Conservation (phyloP, 768 basidiomycete species). For the Agaricus sinodeliciosus region DNA sequence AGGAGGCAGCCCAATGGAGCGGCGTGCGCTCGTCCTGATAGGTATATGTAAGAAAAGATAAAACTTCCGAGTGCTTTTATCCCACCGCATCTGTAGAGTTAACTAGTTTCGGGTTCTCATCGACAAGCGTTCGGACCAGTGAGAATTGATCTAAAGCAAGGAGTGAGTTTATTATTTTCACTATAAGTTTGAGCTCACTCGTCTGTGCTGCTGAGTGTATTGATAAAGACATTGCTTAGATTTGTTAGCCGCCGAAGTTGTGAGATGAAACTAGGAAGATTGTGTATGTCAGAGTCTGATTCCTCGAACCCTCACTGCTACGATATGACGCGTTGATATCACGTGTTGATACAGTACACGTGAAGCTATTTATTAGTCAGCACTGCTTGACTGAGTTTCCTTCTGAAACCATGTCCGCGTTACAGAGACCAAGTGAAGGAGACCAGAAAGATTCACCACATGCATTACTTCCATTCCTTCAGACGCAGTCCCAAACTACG, state of each 20-base stretch:
- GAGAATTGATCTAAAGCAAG: conserved; percentile 53
- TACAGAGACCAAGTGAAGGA: conserved; percentile 19
- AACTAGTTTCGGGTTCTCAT: conserved; percentile 54
- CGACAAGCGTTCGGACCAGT: conserved; percentile 58
- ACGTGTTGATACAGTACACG: conserved; percentile 6
- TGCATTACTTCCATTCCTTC: conserved; percentile 70
- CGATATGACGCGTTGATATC: conserved; percentile 11
- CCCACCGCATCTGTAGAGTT: conserved; percentile 59
- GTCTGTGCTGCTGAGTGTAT: conserved; percentile 68
- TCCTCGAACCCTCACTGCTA: not conserved
- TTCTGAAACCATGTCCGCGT: conserved; percentile 22
- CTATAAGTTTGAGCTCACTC: conserved; percentile 31
- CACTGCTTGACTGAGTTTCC: conserved; percentile 12
- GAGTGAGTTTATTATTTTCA: conserved; percentile 3
- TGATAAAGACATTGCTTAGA: conserved; percentile 36
- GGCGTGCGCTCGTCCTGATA: conserved; percentile 71
- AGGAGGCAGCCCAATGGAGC: conserved; percentile 81
- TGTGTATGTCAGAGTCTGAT: too few relatives aligned
- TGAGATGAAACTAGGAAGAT: too few relatives aligned
- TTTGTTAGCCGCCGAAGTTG: too few relatives aligned
- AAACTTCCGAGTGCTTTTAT: not conserved
- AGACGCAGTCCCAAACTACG: conserved; percentile 72
- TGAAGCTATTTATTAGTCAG: not conserved
- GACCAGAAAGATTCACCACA: conserved; percentile 36
- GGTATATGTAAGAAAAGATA: conserved; percentile 1